These are phyloP conservation scores for Aquanectria penicillioides DNA, from an alignment of 2,329 filamentous ascomycete species.

Conservation along the genomic window DNA sequence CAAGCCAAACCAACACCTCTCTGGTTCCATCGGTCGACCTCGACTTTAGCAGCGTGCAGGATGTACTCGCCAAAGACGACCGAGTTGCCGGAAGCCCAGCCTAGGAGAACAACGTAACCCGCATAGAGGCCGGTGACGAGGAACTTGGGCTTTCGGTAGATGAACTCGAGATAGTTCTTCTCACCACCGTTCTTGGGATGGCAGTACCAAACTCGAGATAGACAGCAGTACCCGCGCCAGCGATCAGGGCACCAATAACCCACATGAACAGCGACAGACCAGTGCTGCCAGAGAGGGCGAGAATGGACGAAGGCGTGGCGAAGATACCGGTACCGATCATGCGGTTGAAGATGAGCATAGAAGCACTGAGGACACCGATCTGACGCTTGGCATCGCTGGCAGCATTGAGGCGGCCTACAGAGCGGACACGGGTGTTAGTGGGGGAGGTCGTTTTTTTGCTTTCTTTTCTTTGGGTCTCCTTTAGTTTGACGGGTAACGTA, in stretches of 20 bases:
- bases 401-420: conserved; percentile 45
- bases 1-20: conserved; percentile 73
- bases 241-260: conserved; percentile 70
- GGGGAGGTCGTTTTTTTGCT: neutral
- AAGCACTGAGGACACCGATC: conserved; percentile 64
- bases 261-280: conserved; percentile 71
- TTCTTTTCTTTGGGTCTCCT: neutral
- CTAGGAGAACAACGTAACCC: conserved; percentile 70
- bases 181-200: conserved; percentile 71
- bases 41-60: conserved; percentile 69
- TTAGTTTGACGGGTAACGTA: conserved; percentile 20
- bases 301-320: conserved; percentile 68
- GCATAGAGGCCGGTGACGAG: conserved; percentile 69
- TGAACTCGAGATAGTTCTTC: conserved; percentile 74
- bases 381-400: conserved; percentile 62
- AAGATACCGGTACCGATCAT: conserved; percentile 76
- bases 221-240: conserved; percentile 69
- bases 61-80: conserved; percentile 79
- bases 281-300: conserved; percentile 67
- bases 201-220: conserved; percentile 74
- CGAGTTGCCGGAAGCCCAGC: conserved; percentile 73
- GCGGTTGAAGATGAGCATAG: conserved; percentile 71
- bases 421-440: neutral
- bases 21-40: conserved; percentile 74
- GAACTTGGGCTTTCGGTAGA: conserved; percentile 69